Evolutionary conservation across 192 early-diverging fungal genomes (phyloP).

Genomic region (Pecoramyces ruminantium): DNA sequence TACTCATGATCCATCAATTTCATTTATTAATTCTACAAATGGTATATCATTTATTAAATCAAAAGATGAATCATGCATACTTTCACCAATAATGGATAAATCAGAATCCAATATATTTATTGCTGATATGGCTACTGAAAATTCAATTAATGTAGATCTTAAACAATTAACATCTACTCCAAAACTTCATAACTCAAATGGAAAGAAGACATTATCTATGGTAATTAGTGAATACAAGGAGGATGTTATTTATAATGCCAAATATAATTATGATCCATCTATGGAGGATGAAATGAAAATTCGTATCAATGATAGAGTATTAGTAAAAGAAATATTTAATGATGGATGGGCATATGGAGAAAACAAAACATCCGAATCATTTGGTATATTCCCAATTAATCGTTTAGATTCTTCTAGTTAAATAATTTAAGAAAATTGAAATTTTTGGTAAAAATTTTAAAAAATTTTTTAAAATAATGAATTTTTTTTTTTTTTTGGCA

Average conservation of each 20-base stretch:
- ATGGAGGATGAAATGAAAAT: not conserved
- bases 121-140: not conserved
- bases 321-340: not conserved
- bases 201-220: not conserved
- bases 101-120: not conserved
- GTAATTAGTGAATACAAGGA: not conserved
- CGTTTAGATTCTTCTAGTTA: not conserved
- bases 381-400: not conserved
- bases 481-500: no score
- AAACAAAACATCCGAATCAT: not conserved
- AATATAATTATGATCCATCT: not conserved
- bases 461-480: no score
- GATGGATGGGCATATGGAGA: not conserved
- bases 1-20: not conserved
- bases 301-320: not conserved
- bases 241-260: not conserved
- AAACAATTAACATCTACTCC: not conserved
- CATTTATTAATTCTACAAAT: not conserved
- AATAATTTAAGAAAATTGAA: no score
- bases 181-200: not conserved
- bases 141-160: not conserved
- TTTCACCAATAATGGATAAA: not conserved
- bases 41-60: not conserved
- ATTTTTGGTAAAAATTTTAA: no score
- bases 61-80: not conserved